These are phyloP conservation scores for Schoenoplectus triqueter DNA, from an alignment of 202 grass and related monocot genomes.

Conservation along the genomic window DNA sequence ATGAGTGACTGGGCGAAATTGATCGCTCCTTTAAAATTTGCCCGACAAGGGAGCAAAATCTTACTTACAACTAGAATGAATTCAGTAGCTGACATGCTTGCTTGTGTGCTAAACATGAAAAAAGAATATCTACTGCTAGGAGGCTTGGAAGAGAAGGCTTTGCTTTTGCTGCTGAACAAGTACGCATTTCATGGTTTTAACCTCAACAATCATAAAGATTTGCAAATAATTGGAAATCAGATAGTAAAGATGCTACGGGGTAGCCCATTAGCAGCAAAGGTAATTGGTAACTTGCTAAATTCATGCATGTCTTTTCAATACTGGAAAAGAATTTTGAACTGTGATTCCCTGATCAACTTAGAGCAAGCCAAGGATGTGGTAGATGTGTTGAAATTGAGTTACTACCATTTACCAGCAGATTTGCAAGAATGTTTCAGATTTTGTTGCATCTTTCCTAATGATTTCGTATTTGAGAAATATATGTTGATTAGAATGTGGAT, in stretches of 20 bases:
- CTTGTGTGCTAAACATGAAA: not conserved
- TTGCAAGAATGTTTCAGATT: conserved; percentile 47
- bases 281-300: conserved; percentile 24
- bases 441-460: conserved; percentile 59
- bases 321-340: conserved; percentile 25
- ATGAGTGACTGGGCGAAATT: conserved; percentile 21
- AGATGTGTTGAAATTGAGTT: conserved; percentile 25
- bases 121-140: not conserved
- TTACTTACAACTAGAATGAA: conserved; percentile 43
- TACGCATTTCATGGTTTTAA: conserved; percentile 27
- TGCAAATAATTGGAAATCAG: conserved; percentile 2
- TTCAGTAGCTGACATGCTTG: conserved; percentile 31
- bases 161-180: not conserved
- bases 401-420: not conserved
- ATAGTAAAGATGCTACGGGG: conserved; percentile 34
- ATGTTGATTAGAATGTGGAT: conserved; percentile 56
- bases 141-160: conserved; percentile 1
- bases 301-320: not conserved
- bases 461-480: conserved; percentile 43
- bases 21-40: conserved; percentile 25
- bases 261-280: conserved; percentile 30
- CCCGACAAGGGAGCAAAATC: conserved; percentile 37
- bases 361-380: not conserved
- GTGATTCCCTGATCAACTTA: not conserved
- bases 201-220: not conserved